Evolutionary conservation across 495 filamentous ascomycete genomes (phyloP).

Genomic region (Letharia lupina): DNA sequence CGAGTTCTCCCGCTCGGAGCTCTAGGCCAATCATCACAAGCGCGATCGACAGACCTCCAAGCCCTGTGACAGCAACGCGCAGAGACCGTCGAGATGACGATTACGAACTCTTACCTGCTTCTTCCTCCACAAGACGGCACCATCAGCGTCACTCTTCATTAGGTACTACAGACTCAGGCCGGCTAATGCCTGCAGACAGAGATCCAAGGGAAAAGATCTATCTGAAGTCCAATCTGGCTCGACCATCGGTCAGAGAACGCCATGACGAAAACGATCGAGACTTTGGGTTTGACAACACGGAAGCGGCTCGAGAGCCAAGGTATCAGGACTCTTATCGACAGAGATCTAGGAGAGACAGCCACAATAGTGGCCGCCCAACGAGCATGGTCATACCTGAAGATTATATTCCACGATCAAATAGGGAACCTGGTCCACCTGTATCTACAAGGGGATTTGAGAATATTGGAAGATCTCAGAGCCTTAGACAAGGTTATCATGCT

Average conservation of each 20-base stretch:
- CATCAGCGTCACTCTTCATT: slow-evolving; percentile 24
- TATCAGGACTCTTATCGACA: slow-evolving; percentile 50
- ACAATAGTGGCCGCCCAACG: slow-evolving; percentile 46
- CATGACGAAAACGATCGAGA: slow-evolving; percentile 53
- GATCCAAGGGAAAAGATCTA: slow-evolving; percentile 17
- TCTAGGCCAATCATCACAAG: slow-evolving; percentile 24
- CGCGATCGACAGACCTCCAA: slow-evolving; percentile 22
- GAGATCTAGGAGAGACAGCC: slow-evolving; percentile 41
- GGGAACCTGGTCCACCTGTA: slow-evolving; percentile 42
- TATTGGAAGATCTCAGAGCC: slow-evolving; percentile 29
- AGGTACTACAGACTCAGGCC: slow-evolving; percentile 17
- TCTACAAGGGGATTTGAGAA: slow-evolving; percentile 57
- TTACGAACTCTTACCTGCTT: slow-evolving; percentile 24
- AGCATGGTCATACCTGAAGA: slow-evolving; percentile 58
- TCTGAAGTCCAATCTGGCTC: slow-evolving; percentile 10
- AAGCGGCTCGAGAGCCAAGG: slow-evolving; percentile 53
- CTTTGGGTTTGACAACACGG: slow-evolving; percentile 64
- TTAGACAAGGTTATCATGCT: slow-evolving; percentile 15
- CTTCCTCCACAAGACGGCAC: slow-evolving; percentile 21
- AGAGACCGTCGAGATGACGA: slow-evolving; percentile 22
- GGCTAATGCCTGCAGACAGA: slow-evolving; percentile 16
- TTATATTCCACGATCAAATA: slow-evolving; percentile 39
- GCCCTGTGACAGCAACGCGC: slow-evolving; percentile 21
- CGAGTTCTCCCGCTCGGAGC: slow-evolving; percentile 17
- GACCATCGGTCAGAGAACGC: slow-evolving; percentile 21